Conservation (phyloP, 2,329 filamentous ascomycete genomes). For the Nakataea oryzae region DNA sequence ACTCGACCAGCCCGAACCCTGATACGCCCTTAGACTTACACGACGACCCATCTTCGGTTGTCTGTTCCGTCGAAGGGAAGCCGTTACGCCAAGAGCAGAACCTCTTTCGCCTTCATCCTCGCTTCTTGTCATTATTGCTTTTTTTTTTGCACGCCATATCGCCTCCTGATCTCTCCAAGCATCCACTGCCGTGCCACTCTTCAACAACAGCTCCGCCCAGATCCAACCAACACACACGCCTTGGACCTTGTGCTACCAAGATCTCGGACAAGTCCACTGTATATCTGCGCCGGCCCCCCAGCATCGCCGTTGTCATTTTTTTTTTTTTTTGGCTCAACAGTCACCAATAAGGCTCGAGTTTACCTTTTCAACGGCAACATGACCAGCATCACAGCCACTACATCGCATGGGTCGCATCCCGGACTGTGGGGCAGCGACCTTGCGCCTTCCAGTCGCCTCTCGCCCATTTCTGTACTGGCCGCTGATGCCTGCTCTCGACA, state of each 20-base stretch:
- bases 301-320: too few species aligned
- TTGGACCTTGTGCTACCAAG: neutral
- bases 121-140: neutral
- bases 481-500: too few species aligned
- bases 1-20: neutral
- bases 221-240: neutral
- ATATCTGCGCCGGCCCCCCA: neutral
- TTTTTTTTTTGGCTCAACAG: neutral
- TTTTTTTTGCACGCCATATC: neutral
- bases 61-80: neutral
- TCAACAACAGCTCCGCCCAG: too few species aligned
- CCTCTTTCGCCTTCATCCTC: neutral
- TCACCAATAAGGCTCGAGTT: neutral
- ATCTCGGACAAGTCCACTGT: neutral
- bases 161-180: too few species aligned
- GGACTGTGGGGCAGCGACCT: neutral
- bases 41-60: neutral
- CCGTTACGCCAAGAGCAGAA: neutral
- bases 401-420: neutral
- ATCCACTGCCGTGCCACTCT: too few species aligned
- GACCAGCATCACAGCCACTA: neutral
- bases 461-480: neutral
- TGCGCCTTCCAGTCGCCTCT: neutral
- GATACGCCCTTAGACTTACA: neutral
- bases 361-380: neutral